A percentile compares a stretch with the other conserved stretches of the same genome.
Evolutionary conservation across 1,139 yeast genomes (phyloP).

Genomic region (Candida tropicalis): DNA sequence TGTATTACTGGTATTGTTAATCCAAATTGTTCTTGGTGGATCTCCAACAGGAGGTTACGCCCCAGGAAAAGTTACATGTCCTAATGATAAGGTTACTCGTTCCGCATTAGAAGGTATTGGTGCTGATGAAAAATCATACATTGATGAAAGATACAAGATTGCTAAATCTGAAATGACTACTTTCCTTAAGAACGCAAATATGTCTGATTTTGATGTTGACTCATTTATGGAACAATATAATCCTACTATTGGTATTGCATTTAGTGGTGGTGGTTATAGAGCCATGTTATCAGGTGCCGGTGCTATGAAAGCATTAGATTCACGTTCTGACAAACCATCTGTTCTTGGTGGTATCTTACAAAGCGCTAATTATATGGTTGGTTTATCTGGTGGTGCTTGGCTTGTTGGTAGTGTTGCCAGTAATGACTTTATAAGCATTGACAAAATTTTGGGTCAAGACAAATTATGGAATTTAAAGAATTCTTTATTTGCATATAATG

Average conservation of each 20-base stretch:
- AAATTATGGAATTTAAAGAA: slow-evolving; percentile 39
- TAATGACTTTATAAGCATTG: slow-evolving; percentile 39
- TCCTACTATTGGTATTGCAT: slow-evolving; percentile 64
- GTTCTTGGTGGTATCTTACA: slow-evolving; percentile 41
- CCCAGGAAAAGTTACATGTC: slow-evolving; percentile 64
- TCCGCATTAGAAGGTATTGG: slow-evolving; percentile 36
- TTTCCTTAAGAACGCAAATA: slow-evolving; percentile 59
- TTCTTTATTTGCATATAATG: slow-evolving; percentile 15
- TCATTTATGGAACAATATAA: slow-evolving; percentile 34
- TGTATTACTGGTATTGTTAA: too few species aligned
- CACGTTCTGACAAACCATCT: slow-evolving; percentile 60
- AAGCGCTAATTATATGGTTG: slow-evolving; percentile 37
- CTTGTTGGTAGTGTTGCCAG: slow-evolving; percentile 35
- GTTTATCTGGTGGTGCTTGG: slow-evolving; percentile 46
- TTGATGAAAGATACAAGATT: slow-evolving; percentile 50
- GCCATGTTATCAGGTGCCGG: slow-evolving; percentile 95
- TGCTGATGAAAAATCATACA: slow-evolving; percentile 39
- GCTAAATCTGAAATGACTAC: slow-evolving; percentile 55
- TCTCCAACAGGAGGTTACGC: slow-evolving; percentile 66
- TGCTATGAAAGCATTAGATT: slow-evolving; percentile 75
- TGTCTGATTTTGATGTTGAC: slow-evolving; percentile 60
- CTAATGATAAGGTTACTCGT: slow-evolving; percentile 40
- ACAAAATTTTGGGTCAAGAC: slow-evolving; percentile 31
- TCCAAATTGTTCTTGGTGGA: too few species aligned
- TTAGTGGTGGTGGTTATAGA: slow-evolving; percentile 91